Base-by-base conservation (phyloP, 2,329 filamentous ascomycete genomes). In the Neopestalotiopsis sp. region DNA sequence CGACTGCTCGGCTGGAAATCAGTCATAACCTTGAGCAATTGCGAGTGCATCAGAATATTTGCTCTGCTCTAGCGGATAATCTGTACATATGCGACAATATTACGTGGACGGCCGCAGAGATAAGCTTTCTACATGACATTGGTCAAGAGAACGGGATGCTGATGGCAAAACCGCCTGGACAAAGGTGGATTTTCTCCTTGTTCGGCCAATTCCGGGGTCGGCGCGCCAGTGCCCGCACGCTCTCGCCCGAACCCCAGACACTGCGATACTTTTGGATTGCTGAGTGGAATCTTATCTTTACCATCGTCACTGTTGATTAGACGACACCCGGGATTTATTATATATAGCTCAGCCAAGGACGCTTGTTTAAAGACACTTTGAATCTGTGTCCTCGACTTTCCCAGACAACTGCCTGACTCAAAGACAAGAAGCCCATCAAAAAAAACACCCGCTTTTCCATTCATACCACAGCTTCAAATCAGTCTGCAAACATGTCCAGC, bases 401-500 rank as follows among this genome's bases (percentile, higher is more conserved):
- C n/a, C 45, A 10, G 17, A 9, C 45, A 24, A 24, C 45, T 52
- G 34, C 34, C 45, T 9, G 17, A 52, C 24, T 28, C 14, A 24
- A 52, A 6, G 4, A 7, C 45, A 52, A 59, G 30, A 30, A 14
- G 24, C 30, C 14, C 14, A 14, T 10, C 57, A 30, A 10, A 20
- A 28, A 59, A 10, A 28, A 38, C 34, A 7, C 10, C 34, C 34
- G 10, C 57, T 30, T 30, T 59, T 7, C 4, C 20, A 14, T 28
- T 28, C 24, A 28, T 28, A 28, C 24, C 28, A 34, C 57, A 59
- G n/a, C n/a, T 30, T 30, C 28, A 9, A 4, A 59, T 24, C n/a
- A 17, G 10, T 30, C 7, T 52, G 45, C 45, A 52, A 66, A 34
- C 14, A 69, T 68, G 68, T 71, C 69, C 3, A 52, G 70, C 6